Evolutionary conservation across 208 protist species (phyloP), one percentile per base, ranked within the genome.

Genomic region (Trypanosomatidae sp.): DNA sequence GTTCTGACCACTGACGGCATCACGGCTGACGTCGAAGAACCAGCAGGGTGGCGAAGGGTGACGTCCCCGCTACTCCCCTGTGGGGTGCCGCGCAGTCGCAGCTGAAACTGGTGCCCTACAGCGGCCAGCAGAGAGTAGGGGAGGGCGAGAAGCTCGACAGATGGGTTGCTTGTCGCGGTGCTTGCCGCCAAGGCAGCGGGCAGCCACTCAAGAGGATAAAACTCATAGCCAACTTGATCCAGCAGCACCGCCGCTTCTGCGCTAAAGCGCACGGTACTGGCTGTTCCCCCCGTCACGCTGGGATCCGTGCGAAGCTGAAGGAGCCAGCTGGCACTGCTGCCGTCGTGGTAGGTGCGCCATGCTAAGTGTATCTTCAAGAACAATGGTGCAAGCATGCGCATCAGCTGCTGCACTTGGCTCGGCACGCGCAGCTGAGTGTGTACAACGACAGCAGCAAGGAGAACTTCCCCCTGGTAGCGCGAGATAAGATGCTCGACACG

Each of bases 121-220:
- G 91, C 88, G 12, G 91, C 85, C 74, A 82, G 88, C 15, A 88
- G 73, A 13, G 91, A 95, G 69, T 91, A 92, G 50, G 79, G 87
- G 36, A 87, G 69, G 8, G 59, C 8, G n/a, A 72, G 67, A 12
- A 47, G 62, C 8, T 59, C 44, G 13, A 72, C 19, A 19, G 44
- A 47, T 28, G 52, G 13, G 17, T n/a, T 39, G 17, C 1, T 65
- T 53, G 53, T 25, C 17, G 28, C 52, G 41, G 47, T 66, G 53
- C 30, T 5, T 17, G 36, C 28, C 25, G 47, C 19, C 19, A 69
- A 46, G 36, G 55, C 25, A 22, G 77, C 80, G 4, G 91, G 91
- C 36, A 96, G 68, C 90, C 91, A 96, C 72, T 96, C 89, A 10
- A 96, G 79, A 5, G 89, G 81, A 69, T 94, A 96, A 62, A 96